A percentile compares a stretch with the other conserved stretches of the same genome.
phyloP scores from a whole-genome alignment of 2,329 filamentous ascomycete genomes.

The Trichophyton mentagrophytes region DNA sequence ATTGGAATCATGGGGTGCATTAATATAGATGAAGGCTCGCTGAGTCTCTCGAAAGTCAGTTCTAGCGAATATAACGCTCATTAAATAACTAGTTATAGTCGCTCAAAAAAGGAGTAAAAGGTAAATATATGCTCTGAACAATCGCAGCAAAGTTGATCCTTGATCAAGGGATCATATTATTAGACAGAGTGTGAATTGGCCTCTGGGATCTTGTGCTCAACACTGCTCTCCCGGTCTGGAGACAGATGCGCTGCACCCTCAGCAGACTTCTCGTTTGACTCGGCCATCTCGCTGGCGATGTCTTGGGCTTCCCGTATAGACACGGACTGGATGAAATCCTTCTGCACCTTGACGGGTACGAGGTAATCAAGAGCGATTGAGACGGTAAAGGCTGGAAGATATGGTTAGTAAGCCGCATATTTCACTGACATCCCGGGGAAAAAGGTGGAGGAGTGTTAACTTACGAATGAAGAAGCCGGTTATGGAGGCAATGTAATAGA shows the following conservation, averaged over 20 bases:
- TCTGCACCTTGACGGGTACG: neutral
- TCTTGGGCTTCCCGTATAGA: neutral
- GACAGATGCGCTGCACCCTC: neutral
- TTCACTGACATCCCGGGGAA: neutral
- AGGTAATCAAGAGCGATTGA: neutral
- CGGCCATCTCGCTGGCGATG: neutral
- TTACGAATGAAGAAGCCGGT: constrained; percentile 29
- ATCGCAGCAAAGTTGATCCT: neutral
- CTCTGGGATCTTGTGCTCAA: neutral
- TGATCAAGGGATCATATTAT: neutral
- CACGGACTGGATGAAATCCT: neutral
- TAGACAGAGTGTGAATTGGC: neutral
- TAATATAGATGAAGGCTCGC: neutral
- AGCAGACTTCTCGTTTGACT: neutral
- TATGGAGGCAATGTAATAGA: constrained; percentile 33
- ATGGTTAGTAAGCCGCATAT: neutral
- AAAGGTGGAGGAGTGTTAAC: neutral
- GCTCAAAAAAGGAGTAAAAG: neutral
- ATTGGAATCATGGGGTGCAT: too few species aligned
- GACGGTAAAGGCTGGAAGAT: neutral
- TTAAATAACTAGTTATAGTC: neutral
- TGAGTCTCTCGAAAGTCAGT: neutral
- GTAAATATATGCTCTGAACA: neutral
- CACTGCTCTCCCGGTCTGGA: neutral
- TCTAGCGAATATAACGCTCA: neutral